Base-by-base conservation (phyloP, 169 alveolate species). In the Cystoisospora suis region DNA sequence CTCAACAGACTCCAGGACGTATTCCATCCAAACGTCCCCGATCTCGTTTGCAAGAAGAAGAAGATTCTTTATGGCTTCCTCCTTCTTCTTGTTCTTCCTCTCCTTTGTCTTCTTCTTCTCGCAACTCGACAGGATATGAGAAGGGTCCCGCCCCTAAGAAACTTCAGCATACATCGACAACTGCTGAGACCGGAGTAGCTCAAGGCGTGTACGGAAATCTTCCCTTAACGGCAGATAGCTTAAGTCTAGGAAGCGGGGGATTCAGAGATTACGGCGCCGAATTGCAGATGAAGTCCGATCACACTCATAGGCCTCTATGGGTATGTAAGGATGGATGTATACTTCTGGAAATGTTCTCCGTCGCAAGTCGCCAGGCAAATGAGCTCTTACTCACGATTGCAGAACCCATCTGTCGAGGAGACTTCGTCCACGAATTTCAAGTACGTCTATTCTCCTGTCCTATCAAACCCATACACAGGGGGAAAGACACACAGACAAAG, bases 351-450 rank as follows among this genome's bases (percentile, higher is more conserved):
- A 91, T 91, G 81, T 95, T 96, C 88, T 91, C 94, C 38, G 89
- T 92, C 59, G 96, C 94, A 44, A 96, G 97, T 89, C 94, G 96
- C 72, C 98, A 96, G 81, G 99, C 99, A 27, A 97, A 97, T 72
- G 99, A 99, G 86, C 98, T 99, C 91, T 95, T 99, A 79, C 97
- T 97, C 77, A 98, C 99, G 3, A 98, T 99, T 34, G 98, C 99
- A n/a, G 99, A 99, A 91, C 99, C 99, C 12, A 95, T 97, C 12
- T 96, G 98, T 81, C 87, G 99, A 44, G 99, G 99, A 34, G 99
- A 97, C 80, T 94, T 96, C 93, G 96, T 98, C 80, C 99, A 99
- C 94, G 99, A 99, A 94, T 99, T 97, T 94, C 98, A 96, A 91
- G 93, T 59, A 40, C 77, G 9, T 27, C n/a, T n/a, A n/a, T n/a